Evolutionary conservation across 352 stramenopile species (phyloP), one percentile per base, ranked within the genome.

Genomic region (Phytophthora boehmeriae): DNA sequence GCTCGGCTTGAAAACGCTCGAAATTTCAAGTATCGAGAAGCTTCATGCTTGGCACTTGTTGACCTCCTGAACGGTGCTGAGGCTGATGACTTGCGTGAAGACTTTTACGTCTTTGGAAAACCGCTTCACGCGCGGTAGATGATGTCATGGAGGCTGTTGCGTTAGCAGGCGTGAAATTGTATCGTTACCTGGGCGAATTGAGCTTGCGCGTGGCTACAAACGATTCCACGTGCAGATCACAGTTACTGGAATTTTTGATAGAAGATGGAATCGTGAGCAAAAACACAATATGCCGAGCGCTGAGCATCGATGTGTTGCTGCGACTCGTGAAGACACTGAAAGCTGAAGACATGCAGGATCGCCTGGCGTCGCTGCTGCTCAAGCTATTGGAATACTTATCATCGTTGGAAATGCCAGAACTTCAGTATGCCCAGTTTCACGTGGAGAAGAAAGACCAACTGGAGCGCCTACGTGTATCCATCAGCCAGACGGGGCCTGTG

Each of bases 371-470:
- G 5, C 73, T 92, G 4, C 57, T 91, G 4, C 60, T 92, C 5
- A 88, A 86, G 38, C 63, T 92, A 1, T 54, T 94, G 17, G 81
- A 91, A 53, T 94, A 89, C 52, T 59, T 94, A 47, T 92, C 83
- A n/a, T 94, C 86, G 1, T 38, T 94, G 5, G 86, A 94, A 57
- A 88, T 94, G 80, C 83, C 86, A 0, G 81, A 91, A 55, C 67
- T 94, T 0, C 86, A 94, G 63, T 94, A 94, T 49, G 86, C 86
- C 4, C 86, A 94, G 63, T 94, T 94, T 50, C 86, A 94, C 38
- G 86, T 94, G 28, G 69, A 92, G 52, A 89, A 94, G 64, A 94
- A 94, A 58, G 81, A 90, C 27, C 75, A 94, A 48, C 64, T 94
- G 14, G 86, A 94, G 52, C 78, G 83, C 5, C 53, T 92, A n/a